Evolutionary conservation across 768 basidiomycete genomes (phyloP).

Genomic region (Pleurotus giganteus): DNA sequence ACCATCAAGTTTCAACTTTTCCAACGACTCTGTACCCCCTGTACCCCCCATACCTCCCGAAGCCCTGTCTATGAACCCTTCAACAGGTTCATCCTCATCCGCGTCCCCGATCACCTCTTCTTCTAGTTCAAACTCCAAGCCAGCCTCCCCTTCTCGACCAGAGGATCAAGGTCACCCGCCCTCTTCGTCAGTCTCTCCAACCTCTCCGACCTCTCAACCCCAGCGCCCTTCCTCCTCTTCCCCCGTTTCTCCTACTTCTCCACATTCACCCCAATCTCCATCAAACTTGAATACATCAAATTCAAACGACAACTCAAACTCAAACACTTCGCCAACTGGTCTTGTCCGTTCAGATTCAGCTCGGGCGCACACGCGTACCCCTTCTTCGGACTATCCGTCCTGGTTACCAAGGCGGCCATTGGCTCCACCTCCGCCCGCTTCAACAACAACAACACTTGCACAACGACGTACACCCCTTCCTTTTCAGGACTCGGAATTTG

Average conservation of each 20-base stretch:
- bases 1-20: neutral
- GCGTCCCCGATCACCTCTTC: neutral
- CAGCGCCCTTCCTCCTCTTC: conserved; percentile 1
- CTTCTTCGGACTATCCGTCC: conserved; percentile 67
- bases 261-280: neutral
- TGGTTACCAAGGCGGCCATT: conserved; percentile 83
- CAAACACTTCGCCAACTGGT: neutral
- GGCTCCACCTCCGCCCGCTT: conserved; percentile 56
- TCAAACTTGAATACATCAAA: neutral
- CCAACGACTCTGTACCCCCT: neutral
- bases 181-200: neutral
- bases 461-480: neutral
- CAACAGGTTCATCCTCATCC: neutral
- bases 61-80: neutral
- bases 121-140: neutral
- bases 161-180: neutral
- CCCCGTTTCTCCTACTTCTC: conserved; percentile 3
- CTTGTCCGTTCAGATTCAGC: neutral
- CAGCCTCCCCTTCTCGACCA: neutral
- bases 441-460: conserved; percentile 5
- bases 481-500: conserved; percentile 6
- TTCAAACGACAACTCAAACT: neutral
- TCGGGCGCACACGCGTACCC: neutral
- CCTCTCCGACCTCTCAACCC: conserved; percentile 1
- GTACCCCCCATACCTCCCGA: conserved; percentile 2